Conservation (phyloP, 306 rosid genomes). For the Castanea mollissima region DNA sequence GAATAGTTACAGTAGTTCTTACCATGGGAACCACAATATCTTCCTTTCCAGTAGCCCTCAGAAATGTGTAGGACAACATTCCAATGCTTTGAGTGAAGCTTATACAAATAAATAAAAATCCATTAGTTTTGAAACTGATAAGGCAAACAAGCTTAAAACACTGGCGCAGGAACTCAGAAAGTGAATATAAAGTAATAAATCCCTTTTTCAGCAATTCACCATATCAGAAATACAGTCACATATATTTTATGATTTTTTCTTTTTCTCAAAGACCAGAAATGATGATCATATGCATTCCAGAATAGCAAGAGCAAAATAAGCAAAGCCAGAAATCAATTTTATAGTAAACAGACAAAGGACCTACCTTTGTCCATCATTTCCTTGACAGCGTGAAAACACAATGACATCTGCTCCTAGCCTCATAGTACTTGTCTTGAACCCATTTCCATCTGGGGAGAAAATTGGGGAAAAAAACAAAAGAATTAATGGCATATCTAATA, state of each 20-base stretch:
- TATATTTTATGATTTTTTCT: too few relatives aligned
- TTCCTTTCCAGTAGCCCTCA: not conserved
- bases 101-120: not conserved
- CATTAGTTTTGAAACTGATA: too few relatives aligned
- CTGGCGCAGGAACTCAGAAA: too few relatives aligned
- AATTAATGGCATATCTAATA: not conserved
- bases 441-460: constrained; percentile 80
- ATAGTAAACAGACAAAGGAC: not conserved
- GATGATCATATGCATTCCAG: not conserved
- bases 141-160: too few relatives aligned
- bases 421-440: constrained; percentile 97
- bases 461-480: not conserved
- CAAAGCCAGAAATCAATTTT: not conserved
- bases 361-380: constrained; percentile 70
- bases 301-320: too few relatives aligned
- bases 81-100: constrained; percentile 6
- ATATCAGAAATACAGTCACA: too few relatives aligned
- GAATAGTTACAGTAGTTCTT: not conserved
- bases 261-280: too few relatives aligned
- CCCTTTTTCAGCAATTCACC: too few relatives aligned
- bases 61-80: constrained; percentile 9
- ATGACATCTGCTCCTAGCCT: constrained; percentile 98
- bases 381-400: constrained; percentile 77
- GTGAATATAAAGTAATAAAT: too few relatives aligned
- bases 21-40: constrained; percentile 16